A percentile compares a stretch with the other conserved stretches of the same genome.
These are phyloP conservation scores for Gossypium schwendimanii DNA, from an alignment of 441 rosid species.

Conservation along the genomic window DNA sequence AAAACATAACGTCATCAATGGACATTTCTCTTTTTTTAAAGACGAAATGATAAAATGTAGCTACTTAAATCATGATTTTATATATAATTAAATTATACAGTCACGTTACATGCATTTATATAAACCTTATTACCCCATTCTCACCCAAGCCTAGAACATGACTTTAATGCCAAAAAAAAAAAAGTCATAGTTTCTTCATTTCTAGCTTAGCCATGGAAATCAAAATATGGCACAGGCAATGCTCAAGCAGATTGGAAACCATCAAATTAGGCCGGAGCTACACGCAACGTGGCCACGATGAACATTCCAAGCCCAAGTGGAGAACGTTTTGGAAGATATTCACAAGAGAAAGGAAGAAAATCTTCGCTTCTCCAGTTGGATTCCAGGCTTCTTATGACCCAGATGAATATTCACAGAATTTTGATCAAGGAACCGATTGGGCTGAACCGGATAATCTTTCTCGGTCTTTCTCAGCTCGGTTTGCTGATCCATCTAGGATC, in stretches of 20 bases:
- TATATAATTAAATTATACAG: neutral
- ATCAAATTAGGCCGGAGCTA: conserved; percentile 20
- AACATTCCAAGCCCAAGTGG: conserved; percentile 24
- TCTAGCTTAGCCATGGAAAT: conserved; percentile 20
- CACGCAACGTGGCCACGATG: neutral
- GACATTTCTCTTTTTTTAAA: neutral
- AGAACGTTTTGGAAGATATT: conserved; percentile 30
- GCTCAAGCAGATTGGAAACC: conserved; percentile 12
- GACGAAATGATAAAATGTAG: neutral
- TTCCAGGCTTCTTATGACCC: conserved; percentile 33
- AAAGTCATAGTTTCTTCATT: neutral
- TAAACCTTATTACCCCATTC: neutral
- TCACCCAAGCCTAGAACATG: neutral
- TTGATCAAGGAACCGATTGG: conserved; percentile 40
- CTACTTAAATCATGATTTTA: neutral
- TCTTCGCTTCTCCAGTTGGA: conserved; percentile 12
- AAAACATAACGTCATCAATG: neutral
- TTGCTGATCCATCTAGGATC: conserved; percentile 35
- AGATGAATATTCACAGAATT: conserved; percentile 38
- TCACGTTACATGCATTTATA: neutral
- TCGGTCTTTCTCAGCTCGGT: conserved; percentile 53
- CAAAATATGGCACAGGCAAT: conserved; percentile 16
- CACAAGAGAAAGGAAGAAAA: conserved; percentile 26
- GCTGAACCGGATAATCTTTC: conserved; percentile 37
- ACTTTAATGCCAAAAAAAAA: neutral